Evolutionary conservation across 805 yeast genomes (phyloP), one percentile per base, ranked within the genome.

Genomic region (Saturnispora gosingensis): DNA sequence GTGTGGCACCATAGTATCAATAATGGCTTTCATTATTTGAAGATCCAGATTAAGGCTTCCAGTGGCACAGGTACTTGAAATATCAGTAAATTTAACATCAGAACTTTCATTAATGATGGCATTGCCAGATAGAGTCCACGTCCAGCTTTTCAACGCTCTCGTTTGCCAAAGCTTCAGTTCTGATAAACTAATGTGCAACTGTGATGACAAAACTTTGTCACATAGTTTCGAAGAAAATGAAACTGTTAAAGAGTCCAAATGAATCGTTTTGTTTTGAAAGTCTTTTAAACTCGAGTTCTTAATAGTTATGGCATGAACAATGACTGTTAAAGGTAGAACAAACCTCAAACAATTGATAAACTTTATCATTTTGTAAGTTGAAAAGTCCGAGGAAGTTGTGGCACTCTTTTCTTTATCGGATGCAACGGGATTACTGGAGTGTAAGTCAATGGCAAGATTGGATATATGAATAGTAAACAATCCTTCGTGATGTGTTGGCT

Each of bases 401-500:
- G 8, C 20, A 4, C 6, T 22, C 24, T 13, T 20, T 10, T 16
- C 7, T 11, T 15, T 7, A 45, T 45, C 20, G 32, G 45, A 43
- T n/a, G 24, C 22, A 27, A n/a, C 34, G 32, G 45, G 22, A 13
- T 16, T 11, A 32, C 24, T n/a, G 4, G 22, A 38, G 2, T 20
- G 15, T 13, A 38, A 18, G 25, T 48, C 51, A 28, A 49, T 28
- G 4, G 24, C 22, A 11, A 57, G n/a, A 22, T 49, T 50, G 13
- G 50, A 48, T 20, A 57, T 34, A 28, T 56, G 56, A 11, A 56
- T 38, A 9, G 51, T 52, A 25, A 57, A 53, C 24, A 57, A 43
- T 5, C 59, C 56, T 42, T 56, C 58, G 36, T 57, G 57, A 40
- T 54, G 59, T 4, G 55, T 52, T 13, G 58, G 48, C 20, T 47